Percentiles rank a stretch among this genome's conserved stretches.
Evolutionary conservation across 352 stramenopile species (phyloP).

Genomic region (Pythium coloratum): DNA sequence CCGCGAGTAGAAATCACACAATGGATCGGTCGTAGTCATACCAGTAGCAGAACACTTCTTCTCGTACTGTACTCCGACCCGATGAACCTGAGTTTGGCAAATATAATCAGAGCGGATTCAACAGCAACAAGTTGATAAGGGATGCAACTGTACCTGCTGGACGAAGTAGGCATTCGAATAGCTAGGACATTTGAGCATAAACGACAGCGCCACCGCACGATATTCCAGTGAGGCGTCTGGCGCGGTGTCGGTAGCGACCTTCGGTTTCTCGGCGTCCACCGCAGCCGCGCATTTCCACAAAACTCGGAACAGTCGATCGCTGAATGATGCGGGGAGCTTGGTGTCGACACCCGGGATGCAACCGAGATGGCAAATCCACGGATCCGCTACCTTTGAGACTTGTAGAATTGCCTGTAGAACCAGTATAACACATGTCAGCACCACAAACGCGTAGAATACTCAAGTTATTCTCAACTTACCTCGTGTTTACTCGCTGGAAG

Average conservation of each 20-base stretch:
- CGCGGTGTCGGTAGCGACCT: neutral
- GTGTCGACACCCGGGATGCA: constrained; percentile 36
- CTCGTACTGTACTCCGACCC: constrained; percentile 64
- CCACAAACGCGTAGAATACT: neutral
- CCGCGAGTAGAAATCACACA: constrained; percentile 45
- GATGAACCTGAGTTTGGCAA: constrained; percentile 43
- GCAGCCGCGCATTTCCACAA: constrained; percentile 67
- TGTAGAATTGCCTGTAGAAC: constrained; percentile 11
- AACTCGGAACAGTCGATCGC: constrained; percentile 65
- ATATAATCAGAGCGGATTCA: neutral
- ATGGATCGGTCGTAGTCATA: constrained; percentile 26
- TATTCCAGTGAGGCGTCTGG: constrained; percentile 36
- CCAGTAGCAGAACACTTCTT: constrained; percentile 29
- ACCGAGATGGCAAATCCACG: constrained; percentile 62
- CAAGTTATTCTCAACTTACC: constrained; percentile 19
- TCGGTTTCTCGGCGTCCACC: constrained; percentile 26
- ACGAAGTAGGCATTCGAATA: constrained; percentile 64
- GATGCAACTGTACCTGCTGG: constrained; percentile 42
- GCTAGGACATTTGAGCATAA: constrained; percentile 66
- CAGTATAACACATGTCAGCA: neutral
- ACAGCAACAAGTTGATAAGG: neutral
- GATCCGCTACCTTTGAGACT: constrained; percentile 5
- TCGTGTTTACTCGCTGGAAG: constrained; percentile 12
- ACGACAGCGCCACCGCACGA: constrained; percentile 51
- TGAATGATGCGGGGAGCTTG: constrained; percentile 62